Evolutionary conservation across 768 basidiomycete genomes (phyloP).

Genomic region (Collybia sordida): DNA sequence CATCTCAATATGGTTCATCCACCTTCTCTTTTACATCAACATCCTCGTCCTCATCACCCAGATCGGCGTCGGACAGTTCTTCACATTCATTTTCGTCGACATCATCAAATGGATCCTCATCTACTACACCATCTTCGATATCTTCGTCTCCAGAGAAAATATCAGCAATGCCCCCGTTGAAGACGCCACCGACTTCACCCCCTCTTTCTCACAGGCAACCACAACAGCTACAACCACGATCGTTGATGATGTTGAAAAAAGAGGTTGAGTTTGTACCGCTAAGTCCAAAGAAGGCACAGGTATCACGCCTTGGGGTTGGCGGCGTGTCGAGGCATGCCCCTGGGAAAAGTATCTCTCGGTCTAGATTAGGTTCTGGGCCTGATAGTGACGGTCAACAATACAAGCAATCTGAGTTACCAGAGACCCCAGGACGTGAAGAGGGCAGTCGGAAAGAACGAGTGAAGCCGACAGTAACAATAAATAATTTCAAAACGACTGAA

Average conservation of each 20-base stretch:
- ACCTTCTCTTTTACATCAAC: slow-evolving; percentile 27
- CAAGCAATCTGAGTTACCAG: slow-evolving; percentile 4
- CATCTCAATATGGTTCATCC: slow-evolving; percentile 39
- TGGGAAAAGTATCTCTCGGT: slow-evolving; percentile 16
- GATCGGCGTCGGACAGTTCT: slow-evolving; percentile 44
- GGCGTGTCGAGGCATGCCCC: slow-evolving; percentile 11
- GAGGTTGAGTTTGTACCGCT: slow-evolving; percentile 75
- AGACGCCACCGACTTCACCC: slow-evolving; percentile 25
- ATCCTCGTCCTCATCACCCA: slow-evolving; percentile 27
- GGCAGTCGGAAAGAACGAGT: slow-evolving; percentile 9
- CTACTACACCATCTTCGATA: slow-evolving; percentile 34
- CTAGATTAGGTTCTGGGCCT: slow-evolving; percentile 13
- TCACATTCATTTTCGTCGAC: slow-evolving; percentile 41
- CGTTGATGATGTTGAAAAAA: slow-evolving; percentile 64
- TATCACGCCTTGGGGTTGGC: slow-evolving; percentile 15
- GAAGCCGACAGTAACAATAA: slow-evolving; percentile 8
- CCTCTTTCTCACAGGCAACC: slow-evolving; percentile 22
- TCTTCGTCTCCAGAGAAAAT: slow-evolving; percentile 46
- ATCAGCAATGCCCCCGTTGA: slow-evolving; percentile 21
- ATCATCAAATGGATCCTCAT: slow-evolving; percentile 41
- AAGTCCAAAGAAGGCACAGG: slow-evolving; percentile 59
- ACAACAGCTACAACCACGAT: slow-evolving; percentile 36
- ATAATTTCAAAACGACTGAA: slow-evolving; percentile 58
- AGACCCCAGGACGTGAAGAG: slow-evolving; percentile 7
- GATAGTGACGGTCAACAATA: slow-evolving; percentile 15